A percentile compares a stretch with the other conserved stretches of the same genome.
phyloP scores from a whole-genome alignment of 2,329 filamentous ascomycete species.

The Rutstroemia sp. region DNA sequence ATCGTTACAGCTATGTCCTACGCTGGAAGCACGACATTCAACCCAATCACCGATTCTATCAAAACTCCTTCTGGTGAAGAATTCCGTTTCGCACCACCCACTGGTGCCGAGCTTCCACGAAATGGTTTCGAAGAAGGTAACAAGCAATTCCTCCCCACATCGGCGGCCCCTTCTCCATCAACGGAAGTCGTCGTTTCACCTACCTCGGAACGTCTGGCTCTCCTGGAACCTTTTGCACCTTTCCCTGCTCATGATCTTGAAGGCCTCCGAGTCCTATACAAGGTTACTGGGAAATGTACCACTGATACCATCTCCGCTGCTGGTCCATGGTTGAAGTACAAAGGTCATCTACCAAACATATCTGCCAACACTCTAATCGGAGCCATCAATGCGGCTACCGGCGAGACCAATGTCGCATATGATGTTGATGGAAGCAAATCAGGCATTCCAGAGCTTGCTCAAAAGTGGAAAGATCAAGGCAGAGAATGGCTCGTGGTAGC shows the following conservation, averaged over 20 bases:
- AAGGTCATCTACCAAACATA: constrained; percentile 97
- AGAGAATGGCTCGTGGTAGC: constrained; percentile 89
- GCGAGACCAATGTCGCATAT: constrained; percentile 87
- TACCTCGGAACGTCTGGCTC: constrained; percentile 80
- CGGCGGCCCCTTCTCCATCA: constrained; percentile 62
- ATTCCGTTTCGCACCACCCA: constrained; percentile 80
- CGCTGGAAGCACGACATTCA: constrained; percentile 88
- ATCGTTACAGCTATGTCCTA: constrained; percentile 96
- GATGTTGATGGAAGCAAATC: constrained; percentile 69
- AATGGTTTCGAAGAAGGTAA: constrained; percentile 72
- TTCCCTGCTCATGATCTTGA: constrained; percentile 73
- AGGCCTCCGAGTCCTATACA: constrained; percentile 81
- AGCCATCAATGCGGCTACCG: constrained; percentile 84
- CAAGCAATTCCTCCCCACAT: constrained; percentile 63
- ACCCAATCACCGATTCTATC: constrained; percentile 83
- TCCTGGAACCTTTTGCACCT: constrained; percentile 81
- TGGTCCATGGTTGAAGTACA: constrained; percentile 98
- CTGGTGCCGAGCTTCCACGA: constrained; percentile 56
- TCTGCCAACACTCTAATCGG: constrained; percentile 95
- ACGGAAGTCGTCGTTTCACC: constrained; percentile 74
- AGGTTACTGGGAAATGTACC: constrained; percentile 95
- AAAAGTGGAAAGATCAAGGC: constrained; percentile 69
- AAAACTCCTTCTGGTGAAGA: constrained; percentile 69
- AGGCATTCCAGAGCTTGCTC: constrained; percentile 82
- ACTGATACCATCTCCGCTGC: constrained; percentile 98